Evolutionary conservation across 192 early-diverging fungal species (phyloP), one percentile per base, ranked within the genome.

Genomic region (Coemansia asiatica): DNA sequence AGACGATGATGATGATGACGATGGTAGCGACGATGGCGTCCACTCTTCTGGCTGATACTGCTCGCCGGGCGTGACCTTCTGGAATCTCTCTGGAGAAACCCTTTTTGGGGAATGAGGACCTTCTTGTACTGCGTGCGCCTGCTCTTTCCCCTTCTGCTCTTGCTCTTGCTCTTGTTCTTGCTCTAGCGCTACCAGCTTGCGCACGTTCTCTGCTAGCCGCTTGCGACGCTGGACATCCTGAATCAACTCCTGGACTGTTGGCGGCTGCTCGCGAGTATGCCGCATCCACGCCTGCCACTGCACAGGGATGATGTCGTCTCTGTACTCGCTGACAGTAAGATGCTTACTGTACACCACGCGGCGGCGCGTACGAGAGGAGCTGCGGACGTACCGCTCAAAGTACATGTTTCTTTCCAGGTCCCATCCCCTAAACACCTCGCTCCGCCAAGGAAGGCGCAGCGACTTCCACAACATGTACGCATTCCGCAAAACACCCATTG

Each of bases 211-310:
- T 16, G 61, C 72, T 35, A 80, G 51, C 12, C 48, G 58, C 55
- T 67, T 46, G 53, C 65, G 77, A 2, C 77, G 77, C 64, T 65
- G 67, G 33, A 68, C 64, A 16, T 80, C 77, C 19, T 56, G 57
- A 26, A 71, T 4, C 18, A 80, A 68, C 61, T 80, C 77, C 2
- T 15, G 19, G 16, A 54, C 28, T 25, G 79, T 71, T 22, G 79
- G 79, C 47, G 74, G 59, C 10, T 71, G 21, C 0, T 48, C 29
- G 23, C 79, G 66, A 18, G 79, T 81, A 61, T 81, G 79, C 16
- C 74, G 79, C 74, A 81, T 72, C 79, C 79, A 81, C 40, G 79
- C 79, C 46, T 81, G 79, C 79, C 79, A 81, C 59, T 81, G 79
- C 38, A 73, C 64, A 15, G 79, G 79, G n/a, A 81, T 81, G 16